Evolutionary conservation across 2,329 filamentous ascomycete genomes (phyloP).

Genomic region (Fusarium tricinctum): DNA sequence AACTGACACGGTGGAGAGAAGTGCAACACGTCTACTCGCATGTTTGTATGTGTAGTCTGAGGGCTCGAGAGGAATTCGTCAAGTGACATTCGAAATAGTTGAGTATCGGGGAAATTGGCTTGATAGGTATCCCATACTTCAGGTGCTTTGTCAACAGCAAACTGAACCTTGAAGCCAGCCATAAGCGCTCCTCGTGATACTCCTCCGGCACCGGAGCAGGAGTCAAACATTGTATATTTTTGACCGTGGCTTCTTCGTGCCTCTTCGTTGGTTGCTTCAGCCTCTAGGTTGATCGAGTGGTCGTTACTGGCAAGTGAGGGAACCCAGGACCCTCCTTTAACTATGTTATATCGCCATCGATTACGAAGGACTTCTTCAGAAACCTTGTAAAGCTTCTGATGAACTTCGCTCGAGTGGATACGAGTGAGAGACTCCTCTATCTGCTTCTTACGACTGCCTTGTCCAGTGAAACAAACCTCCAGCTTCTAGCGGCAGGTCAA

Average conservation of each 20-base stretch:
- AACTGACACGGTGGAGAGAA: constrained; percentile 83
- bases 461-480: constrained; percentile 46
- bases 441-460: constrained; percentile 43
- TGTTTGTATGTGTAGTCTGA: constrained; percentile 45
- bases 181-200: constrained; percentile 73
- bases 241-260: constrained; percentile 51
- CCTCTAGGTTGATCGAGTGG: constrained; percentile 46
- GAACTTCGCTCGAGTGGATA: constrained; percentile 52
- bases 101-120: constrained; percentile 68
- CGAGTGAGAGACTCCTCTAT: constrained; percentile 57
- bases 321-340: constrained; percentile 54
- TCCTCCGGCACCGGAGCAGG: constrained; percentile 81
- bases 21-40: constrained; percentile 76
- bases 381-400: constrained; percentile 49
- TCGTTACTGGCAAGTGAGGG: constrained; percentile 5
- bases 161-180: constrained; percentile 70
- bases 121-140: constrained; percentile 71
- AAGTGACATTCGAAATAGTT: constrained; percentile 64
- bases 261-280: constrained; percentile 4
- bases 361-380: constrained; percentile 53
- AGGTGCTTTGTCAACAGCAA: constrained; percentile 74
- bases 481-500: constrained; percentile 68
- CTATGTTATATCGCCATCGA: constrained; percentile 51
- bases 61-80: constrained; percentile 62
- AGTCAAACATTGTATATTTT: constrained; percentile 77